Conservation (phyloP, 2,329 filamentous ascomycete species). For the Sclerotiophoma versabilis region DNA sequence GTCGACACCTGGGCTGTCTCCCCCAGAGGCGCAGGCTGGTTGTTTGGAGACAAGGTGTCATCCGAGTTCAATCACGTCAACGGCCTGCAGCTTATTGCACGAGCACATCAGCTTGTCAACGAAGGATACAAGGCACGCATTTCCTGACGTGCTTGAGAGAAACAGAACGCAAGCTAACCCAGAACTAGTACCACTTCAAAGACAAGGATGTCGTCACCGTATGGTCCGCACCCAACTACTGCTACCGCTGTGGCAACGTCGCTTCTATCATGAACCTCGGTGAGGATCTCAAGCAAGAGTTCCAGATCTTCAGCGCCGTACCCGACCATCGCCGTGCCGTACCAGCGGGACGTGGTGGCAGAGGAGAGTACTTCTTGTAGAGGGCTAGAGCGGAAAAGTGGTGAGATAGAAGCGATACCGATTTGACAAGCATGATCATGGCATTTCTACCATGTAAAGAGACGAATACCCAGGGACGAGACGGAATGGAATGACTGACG, state of each 20-base stretch:
- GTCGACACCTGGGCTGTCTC: constrained; percentile 75
- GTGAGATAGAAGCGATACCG: not conserved
- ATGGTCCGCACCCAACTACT: constrained; percentile 81
- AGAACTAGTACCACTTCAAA: constrained; percentile 80
- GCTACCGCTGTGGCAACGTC: constrained; percentile 64
- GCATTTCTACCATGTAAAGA: constrained; percentile 20
- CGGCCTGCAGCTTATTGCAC: constrained; percentile 72
- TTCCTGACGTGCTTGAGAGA: not conserved
- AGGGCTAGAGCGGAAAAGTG: not conserved
- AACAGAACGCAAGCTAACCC: not conserved
- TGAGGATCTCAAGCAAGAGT: constrained; percentile 89
- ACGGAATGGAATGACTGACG: constrained; percentile 3
- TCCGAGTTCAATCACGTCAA: constrained; percentile 82
- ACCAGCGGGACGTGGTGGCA: constrained; percentile 65
- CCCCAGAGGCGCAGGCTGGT: constrained; percentile 71
- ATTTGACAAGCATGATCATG: constrained; percentile 6
- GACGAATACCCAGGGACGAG: constrained; percentile 30
- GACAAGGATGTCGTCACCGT: constrained; percentile 98
- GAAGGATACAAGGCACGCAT: constrained; percentile 72
- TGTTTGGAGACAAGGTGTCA: constrained; percentile 75
- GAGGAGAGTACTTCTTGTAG: constrained; percentile 61
- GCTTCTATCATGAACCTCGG: constrained; percentile 92
- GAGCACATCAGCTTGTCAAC: constrained; percentile 77
- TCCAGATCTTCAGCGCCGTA: constrained; percentile 91
- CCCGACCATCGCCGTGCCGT: constrained; percentile 84